Percentiles rank a stretch among this genome's conserved stretches.
Conservation (phyloP, 2,329 filamentous ascomycete genomes). For the Microcyclospora pomicola region DNA sequence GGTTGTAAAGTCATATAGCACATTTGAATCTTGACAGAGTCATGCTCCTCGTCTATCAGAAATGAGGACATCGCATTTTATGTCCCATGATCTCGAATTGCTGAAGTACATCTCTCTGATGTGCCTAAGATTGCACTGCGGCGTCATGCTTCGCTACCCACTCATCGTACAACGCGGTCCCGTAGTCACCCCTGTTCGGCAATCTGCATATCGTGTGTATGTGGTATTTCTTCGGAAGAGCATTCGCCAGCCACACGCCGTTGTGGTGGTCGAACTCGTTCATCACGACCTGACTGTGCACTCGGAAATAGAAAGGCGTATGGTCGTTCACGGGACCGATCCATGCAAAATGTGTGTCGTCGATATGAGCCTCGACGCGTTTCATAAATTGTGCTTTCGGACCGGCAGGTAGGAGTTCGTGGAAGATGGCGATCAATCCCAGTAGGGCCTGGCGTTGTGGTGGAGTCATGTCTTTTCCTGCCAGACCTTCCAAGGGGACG, state of each 20-base stretch:
- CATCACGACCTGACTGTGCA: slow-evolving; percentile 60
- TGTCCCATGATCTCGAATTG: no score
- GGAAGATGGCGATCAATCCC: slow-evolving; percentile 47
- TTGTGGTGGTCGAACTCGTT: slow-evolving; percentile 70
- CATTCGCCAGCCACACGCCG: slow-evolving; percentile 60
- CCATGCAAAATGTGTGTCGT: slow-evolving; percentile 65
- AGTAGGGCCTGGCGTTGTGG: slow-evolving; percentile 41
- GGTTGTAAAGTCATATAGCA: no score
- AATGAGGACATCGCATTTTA: no score
- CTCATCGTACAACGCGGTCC: slow-evolving; percentile 34
- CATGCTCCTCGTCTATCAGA: no score
- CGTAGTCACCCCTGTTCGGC: slow-evolving; percentile 64
- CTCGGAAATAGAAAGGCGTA: slow-evolving; percentile 62
- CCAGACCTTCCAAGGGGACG: slow-evolving; percentile 55
- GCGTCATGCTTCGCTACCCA: slow-evolving; percentile 4
- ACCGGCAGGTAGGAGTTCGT: slow-evolving; percentile 48
- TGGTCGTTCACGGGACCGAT: slow-evolving; percentile 53
- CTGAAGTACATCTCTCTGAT: no score
- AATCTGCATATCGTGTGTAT: slow-evolving; percentile 59
- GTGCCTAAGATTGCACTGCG: no score
- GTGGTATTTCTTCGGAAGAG: slow-evolving; percentile 60
- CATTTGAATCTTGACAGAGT: no score
- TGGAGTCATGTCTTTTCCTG: slow-evolving; percentile 35
- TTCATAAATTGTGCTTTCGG: slow-evolving; percentile 42
- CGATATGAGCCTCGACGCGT: slow-evolving; percentile 40